Evolutionary conservation across 2,329 filamentous ascomycete species (phyloP), one percentile per base, ranked within the genome.

Genomic region (Rachicladosporium sp.): DNA sequence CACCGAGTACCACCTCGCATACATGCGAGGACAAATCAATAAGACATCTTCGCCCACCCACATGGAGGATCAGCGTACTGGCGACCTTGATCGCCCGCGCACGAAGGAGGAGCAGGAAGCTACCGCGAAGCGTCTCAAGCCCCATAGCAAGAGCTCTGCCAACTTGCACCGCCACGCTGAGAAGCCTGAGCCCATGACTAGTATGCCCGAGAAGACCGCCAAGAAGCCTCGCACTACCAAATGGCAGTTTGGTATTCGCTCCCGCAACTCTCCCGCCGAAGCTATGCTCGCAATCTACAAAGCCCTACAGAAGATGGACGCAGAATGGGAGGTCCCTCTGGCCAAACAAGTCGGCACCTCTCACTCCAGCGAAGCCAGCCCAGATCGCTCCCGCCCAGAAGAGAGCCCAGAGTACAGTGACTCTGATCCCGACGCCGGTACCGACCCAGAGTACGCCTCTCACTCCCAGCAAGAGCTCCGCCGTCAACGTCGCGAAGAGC

Each of bases 241-340:
- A 49, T 98, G 91, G 91, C 91, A 98, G 59, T 98, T 98, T 57
- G 91, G 91, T 42, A 98, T 98, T 45, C 77, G 91, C 30, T 94
- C 86, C 34, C 78, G 91, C 36, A 98, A 96, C 55, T 82, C 86
- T 40, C 91, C 91, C 0, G 86, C 88, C 53, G 91, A 98, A 60
- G 91, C 91, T 0, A 82, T 98, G 61, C 68, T 93, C 19, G 95
- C 89, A 53, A 91, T 98, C 41, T 95, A 95, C 69, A 87, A 89
- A 59, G 88, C 91, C 1, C 68, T 98, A 33, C 71, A 79, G 44
- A 88, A 88, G 49, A 79, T 95, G 54, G 88, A 86, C 27, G 91
- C 88, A 9, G 79, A 87, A 36, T 96, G 93, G 81, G 78, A 93
- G 50, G 66, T 74, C 9, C 65, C 70, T 4, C 60, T 43, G 31